Base-by-base conservation (phyloP, 805 yeast genomes). In the Yarrowia sp. region DNA sequence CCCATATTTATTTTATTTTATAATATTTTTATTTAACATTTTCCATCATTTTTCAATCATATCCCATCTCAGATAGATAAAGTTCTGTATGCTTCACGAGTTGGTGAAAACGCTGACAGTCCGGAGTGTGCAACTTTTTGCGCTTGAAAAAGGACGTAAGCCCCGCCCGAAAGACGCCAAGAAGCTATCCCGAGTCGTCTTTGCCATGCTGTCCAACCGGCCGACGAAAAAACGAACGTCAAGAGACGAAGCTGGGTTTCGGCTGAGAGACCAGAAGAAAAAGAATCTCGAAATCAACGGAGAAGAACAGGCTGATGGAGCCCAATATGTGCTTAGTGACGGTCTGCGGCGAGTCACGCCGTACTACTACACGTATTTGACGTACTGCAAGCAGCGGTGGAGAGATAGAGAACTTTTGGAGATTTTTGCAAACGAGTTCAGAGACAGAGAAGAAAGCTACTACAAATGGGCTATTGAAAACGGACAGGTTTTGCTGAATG, bases 321-420 rank as follows among this genome's bases (percentile, higher is more conserved):
- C 63, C 1, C 21, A 32, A 30, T 58, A 58, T 16, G 51, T 19
- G 10, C 32, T 58, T 4, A 22, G 19, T 17, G 63, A 41, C 32
- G 72, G 74, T 0, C 76, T 90, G 59, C 77, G 98, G 51, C 79
- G 88, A 67, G 89, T 95, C 2, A 80, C 85, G 1, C 98, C 99
- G 0, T 95, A 95, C 73, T 89, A 81, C 71, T 93, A 84, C 78
- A 92, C 96, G 0, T 93, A 95, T 72, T 80, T 90, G 75, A 95
- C 99, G 0, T 90, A 87, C 72, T 92, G 98, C 75, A 95, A 95
- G 75, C 77, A 82, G 72, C 80, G 99, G 71, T 95, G 99, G 99
- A 81, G 93, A 69, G 92, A 88, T 70, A 79, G 90, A n/a, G 85
- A 85, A 21, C 75, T 95, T 35, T 68, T 91, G 4, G 98, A 95